Evolutionary conservation across 1,139 yeast species (phyloP).

Genomic region (Yamadazyma dushanensis): DNA sequence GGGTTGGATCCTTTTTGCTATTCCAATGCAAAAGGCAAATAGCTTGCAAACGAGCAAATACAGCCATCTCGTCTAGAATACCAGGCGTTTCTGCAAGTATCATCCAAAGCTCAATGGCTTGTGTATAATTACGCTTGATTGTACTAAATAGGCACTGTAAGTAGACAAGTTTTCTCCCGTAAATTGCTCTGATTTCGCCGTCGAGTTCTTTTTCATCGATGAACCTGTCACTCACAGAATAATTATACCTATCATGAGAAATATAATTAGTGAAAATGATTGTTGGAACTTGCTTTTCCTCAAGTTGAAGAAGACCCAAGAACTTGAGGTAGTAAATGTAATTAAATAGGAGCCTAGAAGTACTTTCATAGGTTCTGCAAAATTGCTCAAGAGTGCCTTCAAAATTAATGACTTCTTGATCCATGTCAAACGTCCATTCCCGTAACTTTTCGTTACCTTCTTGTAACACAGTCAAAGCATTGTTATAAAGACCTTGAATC

Average conservation of each 20-base stretch:
- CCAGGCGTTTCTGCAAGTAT: too few relatives aligned
- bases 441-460: not conserved
- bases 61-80: too few relatives aligned
- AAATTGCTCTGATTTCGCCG: too few relatives aligned
- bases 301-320: not conserved
- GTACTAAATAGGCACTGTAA: too few relatives aligned
- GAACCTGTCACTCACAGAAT: not conserved
- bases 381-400: constrained; percentile 1
- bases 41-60: too few relatives aligned
- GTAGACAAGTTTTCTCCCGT: too few relatives aligned
- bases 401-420: not conserved
- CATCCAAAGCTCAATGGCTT: too few relatives aligned
- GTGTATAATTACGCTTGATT: too few relatives aligned
- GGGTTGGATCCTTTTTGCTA: too few relatives aligned
- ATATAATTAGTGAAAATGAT: too few relatives aligned
- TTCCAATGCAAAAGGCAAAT: too few relatives aligned
- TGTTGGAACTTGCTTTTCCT: too few relatives aligned
- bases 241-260: not conserved
- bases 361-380: not conserved
- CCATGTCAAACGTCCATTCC: not conserved
- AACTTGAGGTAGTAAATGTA: not conserved
- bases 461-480: constrained; percentile 2
- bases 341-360: not conserved
- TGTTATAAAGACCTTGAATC: not conserved
- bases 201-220: not conserved